A percentile compares a stretch with the other conserved stretches of the same genome.
Conservation (phyloP, 805 yeast genomes). For the Cyberlindnera mycetangii region DNA sequence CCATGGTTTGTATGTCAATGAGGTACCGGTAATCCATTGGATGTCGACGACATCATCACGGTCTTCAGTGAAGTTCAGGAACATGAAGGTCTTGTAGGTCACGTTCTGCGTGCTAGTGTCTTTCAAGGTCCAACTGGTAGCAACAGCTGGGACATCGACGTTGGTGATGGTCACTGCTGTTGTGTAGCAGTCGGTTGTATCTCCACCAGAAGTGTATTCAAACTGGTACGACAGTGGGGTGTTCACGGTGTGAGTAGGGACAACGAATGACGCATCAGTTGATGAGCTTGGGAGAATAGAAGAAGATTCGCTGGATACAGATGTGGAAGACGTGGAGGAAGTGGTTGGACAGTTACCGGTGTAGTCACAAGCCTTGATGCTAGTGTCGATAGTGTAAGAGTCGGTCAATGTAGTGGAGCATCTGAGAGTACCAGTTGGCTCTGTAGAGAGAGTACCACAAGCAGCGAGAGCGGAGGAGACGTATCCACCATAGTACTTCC, state of each 20-base stretch:
- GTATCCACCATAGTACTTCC: slow-evolving; percentile 32
- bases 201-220: too few species aligned
- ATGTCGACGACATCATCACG: slow-evolving; percentile 16
- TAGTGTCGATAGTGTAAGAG: too few species aligned
- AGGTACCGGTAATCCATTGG: slow-evolving; percentile 9
- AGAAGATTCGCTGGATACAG: slow-evolving; percentile 5
- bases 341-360: slow-evolving; percentile 19
- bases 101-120: not conserved
- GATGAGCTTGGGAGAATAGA: slow-evolving; percentile 10
- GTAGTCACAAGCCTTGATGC: slow-evolving; percentile 6
- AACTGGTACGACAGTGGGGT: too few species aligned
- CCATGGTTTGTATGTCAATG: not conserved
- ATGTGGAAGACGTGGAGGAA: slow-evolving; percentile 13
- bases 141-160: not conserved
- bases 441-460: slow-evolving; percentile 27
- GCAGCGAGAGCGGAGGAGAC: slow-evolving; percentile 29
- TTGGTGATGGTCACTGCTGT: slow-evolving; percentile 6
- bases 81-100: slow-evolving; percentile 7
- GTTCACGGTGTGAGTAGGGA: too few species aligned
- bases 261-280: too few species aligned
- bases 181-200: too few species aligned
- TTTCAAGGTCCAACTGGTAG: slow-evolving; percentile 11
- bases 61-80: slow-evolving; percentile 20
- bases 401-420: slow-evolving; percentile 24
- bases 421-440: slow-evolving; percentile 28